Base-by-base conservation (phyloP, 768 basidiomycete genomes). In the Clitopilus passeckerianus region DNA sequence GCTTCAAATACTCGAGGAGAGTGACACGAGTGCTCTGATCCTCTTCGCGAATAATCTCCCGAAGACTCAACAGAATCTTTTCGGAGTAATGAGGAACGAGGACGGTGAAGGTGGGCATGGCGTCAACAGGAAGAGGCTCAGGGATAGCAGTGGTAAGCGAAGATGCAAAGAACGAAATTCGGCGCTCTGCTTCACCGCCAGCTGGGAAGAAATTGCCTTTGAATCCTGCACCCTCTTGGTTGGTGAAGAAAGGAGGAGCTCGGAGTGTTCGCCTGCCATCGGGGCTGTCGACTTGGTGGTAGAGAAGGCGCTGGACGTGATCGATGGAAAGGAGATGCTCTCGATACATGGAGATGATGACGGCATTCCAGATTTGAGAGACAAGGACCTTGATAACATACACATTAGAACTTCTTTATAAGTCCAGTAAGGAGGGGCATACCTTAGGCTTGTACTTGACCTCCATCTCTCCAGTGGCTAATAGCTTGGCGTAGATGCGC, bases 51-150 rank as follows among this genome's bases (percentile, higher is more conserved):
- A 99, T 99, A 66, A 99, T 99, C 75, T 99, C 97, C 53, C 97
- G 86, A 37, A 99, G 82, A 69, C 94, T 97, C 60, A 99, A 82
- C 57, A 99, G 72, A 67, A 99, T 98, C 82, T 98, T 99, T 73
- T 99, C 97, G 12, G 95, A 97, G 73, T 99, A 99, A 75, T 99
- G 97, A 10, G 97, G 97, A 0, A 97, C 93, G 37, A 99, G 86
- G 59, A 99, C 97, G n/a, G 97, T 99, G 76, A 98, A 99, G 0
- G 96, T 98, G 10, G 97, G 97, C 97, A 99, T 98, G 20, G 95
- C 91, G 68, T 98, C 96, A 58, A 99, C 89, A 12, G 95, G 93
- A 46, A 98, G 84, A 12, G 96, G 91, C 62, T 98, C 95, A 16
- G 97, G 96, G 54, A 98, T 84, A 15, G 94, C 86, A 20, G 95